Conservation (phyloP, 2,329 filamentous ascomycete genomes). For the Ceratocystiopsis sp. region DNA sequence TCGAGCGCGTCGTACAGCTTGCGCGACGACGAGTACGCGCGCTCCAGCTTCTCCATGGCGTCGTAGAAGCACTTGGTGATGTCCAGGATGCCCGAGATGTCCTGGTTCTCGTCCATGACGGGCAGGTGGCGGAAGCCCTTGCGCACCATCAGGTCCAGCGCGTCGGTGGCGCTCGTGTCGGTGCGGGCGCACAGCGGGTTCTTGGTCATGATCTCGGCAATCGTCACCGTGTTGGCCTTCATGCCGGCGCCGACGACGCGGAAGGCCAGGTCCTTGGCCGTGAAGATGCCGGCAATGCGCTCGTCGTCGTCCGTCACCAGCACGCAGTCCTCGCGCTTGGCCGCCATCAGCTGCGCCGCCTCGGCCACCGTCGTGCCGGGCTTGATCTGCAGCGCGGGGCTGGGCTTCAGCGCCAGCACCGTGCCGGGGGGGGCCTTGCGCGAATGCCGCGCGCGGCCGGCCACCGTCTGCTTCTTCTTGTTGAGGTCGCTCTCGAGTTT, state of each 20-base stretch:
- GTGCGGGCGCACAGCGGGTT: constrained; percentile 95
- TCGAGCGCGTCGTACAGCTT: constrained; percentile 96
- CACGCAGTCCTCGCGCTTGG: constrained; percentile 95
- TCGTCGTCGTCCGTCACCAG: constrained; percentile 96
- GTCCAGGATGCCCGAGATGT: constrained; percentile 93
- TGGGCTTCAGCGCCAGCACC: constrained; percentile 87
- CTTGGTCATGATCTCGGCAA: constrained; percentile 99
- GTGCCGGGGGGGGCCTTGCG: constrained; percentile 93
- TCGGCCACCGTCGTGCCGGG: constrained; percentile 85
- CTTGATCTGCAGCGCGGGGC: constrained; percentile 93
- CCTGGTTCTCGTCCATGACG: constrained; percentile 99
- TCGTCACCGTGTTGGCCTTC: constrained; percentile 78
- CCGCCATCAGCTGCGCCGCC: constrained; percentile 95
- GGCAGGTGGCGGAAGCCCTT: constrained; percentile 96
- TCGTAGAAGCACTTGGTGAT: constrained; percentile 99
- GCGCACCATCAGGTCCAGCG: constrained; percentile 90
- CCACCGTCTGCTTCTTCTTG: constrained; percentile 80
- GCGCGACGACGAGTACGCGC: constrained; percentile 92
- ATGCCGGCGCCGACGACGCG: constrained; percentile 82
- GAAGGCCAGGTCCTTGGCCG: constrained; percentile 95
- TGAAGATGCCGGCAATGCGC: constrained; percentile 95
- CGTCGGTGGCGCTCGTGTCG: constrained; percentile 95
- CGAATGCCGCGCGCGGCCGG: constrained; percentile 61
- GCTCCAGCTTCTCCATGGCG: constrained; percentile 98
- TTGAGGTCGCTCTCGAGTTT: constrained; percentile 96